These are phyloP conservation scores for Phlyctochytrium bullatum DNA, from an alignment of 192 early-diverging fungal genomes.

Conservation along the genomic window DNA sequence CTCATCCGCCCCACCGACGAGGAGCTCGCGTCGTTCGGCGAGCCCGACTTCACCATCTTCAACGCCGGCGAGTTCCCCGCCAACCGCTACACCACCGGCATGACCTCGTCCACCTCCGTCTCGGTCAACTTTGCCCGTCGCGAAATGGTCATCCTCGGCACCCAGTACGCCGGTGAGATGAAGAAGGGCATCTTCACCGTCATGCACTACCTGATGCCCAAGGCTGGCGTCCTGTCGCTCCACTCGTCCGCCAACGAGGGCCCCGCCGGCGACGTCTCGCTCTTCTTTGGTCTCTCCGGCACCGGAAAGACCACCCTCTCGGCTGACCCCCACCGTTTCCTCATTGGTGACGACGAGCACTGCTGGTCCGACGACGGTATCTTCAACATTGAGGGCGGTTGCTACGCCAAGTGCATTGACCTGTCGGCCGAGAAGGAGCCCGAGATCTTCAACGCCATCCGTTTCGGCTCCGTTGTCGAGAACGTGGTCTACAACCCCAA, in stretches of 20 bases:
- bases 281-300: slow-evolving; percentile 98
- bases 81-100: slow-evolving; percentile 89
- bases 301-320: slow-evolving; percentile 98
- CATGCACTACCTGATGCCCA: slow-evolving; percentile 99
- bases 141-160: slow-evolving; percentile 98
- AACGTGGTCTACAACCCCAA: slow-evolving; percentile 84
- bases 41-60: slow-evolving; percentile 97
- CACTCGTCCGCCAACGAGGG: slow-evolving; percentile 97
- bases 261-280: slow-evolving; percentile 81
- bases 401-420: slow-evolving; percentile 97
- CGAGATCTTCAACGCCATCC: slow-evolving; percentile 96
- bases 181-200: slow-evolving; percentile 96
- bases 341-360: slow-evolving; percentile 99
- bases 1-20: slow-evolving; percentile 90
- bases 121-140: slow-evolving; percentile 87
- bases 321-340: slow-evolving; percentile 84
- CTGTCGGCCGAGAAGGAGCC: slow-evolving; percentile 96
- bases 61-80: slow-evolving; percentile 94
- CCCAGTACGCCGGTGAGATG: slow-evolving; percentile 99
- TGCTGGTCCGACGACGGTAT: slow-evolving; percentile 97
- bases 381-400: slow-evolving; percentile 99
- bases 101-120: slow-evolving; percentile 92
- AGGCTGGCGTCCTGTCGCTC: slow-evolving; percentile 80
- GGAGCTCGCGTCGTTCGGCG: slow-evolving; percentile 89
- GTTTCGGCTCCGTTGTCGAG: slow-evolving; percentile 89